These are phyloP conservation scores for Phytopythium mirpurense DNA, from an alignment of 352 stramenopile species.

Conservation along the genomic window DNA sequence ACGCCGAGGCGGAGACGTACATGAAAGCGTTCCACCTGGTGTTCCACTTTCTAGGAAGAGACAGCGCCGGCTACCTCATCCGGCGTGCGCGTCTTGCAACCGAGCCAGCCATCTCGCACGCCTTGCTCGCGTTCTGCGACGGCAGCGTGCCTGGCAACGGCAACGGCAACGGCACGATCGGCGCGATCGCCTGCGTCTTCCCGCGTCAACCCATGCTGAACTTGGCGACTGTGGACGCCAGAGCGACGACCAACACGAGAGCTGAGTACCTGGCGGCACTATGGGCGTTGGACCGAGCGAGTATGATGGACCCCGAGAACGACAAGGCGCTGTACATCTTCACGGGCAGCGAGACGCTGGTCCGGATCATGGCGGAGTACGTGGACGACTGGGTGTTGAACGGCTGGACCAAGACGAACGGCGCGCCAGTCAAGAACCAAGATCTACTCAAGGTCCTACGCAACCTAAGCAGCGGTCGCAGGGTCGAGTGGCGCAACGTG, in stretches of 20 bases:
- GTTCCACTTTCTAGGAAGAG: too few species aligned
- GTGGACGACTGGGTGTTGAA: constrained; percentile 14
- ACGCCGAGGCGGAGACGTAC: too few species aligned
- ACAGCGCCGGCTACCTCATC: too few species aligned
- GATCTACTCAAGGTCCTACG: constrained; percentile 11
- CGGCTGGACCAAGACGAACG: constrained; percentile 11
- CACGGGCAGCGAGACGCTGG: constrained; percentile 8
- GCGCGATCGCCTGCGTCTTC: neutral
- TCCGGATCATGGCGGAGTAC: constrained; percentile 15
- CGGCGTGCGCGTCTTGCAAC: too few species aligned
- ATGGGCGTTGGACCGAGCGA: constrained; percentile 10
- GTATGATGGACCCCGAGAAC: constrained; percentile 5
- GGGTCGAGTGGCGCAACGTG: constrained; percentile 14
- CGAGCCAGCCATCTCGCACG: too few species aligned
- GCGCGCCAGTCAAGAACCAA: constrained; percentile 8
- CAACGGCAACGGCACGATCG: neutral
- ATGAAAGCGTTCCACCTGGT: too few species aligned
- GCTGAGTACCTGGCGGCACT: constrained; percentile 14
- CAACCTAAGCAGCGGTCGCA: constrained; percentile 2
- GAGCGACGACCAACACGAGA: constrained; percentile 7
- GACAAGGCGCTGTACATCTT: constrained; percentile 11
- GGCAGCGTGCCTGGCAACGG: constrained; percentile 6
- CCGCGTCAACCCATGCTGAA: neutral
- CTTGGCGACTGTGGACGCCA: neutral
- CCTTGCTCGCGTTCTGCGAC: constrained; percentile 1